A percentile compares a stretch with the other conserved stretches of the same genome.
Conservation (phyloP, 2,329 filamentous ascomycete species). For the Ophiostoma novo-ulmi region DNA sequence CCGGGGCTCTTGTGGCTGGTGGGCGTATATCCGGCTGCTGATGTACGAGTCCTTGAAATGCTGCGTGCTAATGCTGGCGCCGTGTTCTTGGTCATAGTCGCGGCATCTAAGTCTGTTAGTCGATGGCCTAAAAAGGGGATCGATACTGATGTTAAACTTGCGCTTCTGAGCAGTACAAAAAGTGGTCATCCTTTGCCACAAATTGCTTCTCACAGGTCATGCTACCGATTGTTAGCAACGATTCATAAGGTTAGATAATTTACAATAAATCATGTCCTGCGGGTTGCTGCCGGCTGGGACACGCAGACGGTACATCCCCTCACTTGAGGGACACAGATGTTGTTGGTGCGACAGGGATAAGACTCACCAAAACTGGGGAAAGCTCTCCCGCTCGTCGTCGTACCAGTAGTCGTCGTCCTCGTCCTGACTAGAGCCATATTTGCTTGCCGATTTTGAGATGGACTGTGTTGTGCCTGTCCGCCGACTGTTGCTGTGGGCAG, state of each 20-base stretch:
- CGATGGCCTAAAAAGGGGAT: background rate
- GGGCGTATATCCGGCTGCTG: conserved; percentile 16
- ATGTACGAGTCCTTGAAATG: conserved; percentile 24
- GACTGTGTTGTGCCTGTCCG: conserved; percentile 30
- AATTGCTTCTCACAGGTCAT: conserved; percentile 66
- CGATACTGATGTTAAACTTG: conserved; percentile 38
- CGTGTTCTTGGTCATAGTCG: conserved; percentile 45
- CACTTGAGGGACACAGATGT: conserved; percentile 20
- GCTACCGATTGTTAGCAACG: conserved; percentile 36
- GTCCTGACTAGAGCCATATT: background rate
- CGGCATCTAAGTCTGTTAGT: conserved; percentile 44
- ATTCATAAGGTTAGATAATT: background rate
- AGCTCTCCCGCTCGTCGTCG: conserved; percentile 57
- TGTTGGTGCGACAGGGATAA: background rate
- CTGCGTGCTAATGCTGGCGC: conserved; percentile 26
- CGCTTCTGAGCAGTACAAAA: conserved; percentile 60
- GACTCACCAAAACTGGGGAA: conserved; percentile 58
- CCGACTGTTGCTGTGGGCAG: conserved; percentile 37
- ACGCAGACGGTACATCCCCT: conserved; percentile 2
- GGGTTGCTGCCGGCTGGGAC: background rate
- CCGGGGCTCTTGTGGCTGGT: conserved; percentile 42
- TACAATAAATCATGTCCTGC: background rate
- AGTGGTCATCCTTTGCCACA: conserved; percentile 51
- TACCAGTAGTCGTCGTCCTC: conserved; percentile 38
- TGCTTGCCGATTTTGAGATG: conserved; percentile 41